Evolutionary conservation across 2,329 filamentous ascomycete species (phyloP), one percentile per base, ranked within the genome.

Genomic region (Paracamarosporium sp.): DNA sequence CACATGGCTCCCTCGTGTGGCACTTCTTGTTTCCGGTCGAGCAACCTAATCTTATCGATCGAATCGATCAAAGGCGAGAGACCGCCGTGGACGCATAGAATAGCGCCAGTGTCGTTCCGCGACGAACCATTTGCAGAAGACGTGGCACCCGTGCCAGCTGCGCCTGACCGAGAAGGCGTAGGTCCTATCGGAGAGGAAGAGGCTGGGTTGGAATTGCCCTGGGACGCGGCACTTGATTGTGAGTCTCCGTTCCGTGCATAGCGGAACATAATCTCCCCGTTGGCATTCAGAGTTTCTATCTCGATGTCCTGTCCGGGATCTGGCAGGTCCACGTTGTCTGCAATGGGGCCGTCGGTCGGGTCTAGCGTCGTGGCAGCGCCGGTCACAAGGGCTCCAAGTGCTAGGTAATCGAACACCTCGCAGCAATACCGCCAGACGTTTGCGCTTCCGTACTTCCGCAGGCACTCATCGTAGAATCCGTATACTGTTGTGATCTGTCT

Each of bases 1-100:
- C 95, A 99, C 95, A 99, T 99, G 73, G 95, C 93, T 55, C 95
- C 95, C 80, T 99, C 95, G 73, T 99, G 95, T 0, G 95, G 95
- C 0, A 99, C 95, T 80, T 99, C 95, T 79, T 99, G 95, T 78
- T 98, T 98, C 27, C 70, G 88, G 76, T 99, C 96, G 22, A 99
- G 86, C 13, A 98, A 83, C 22, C 95, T 87, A 74, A 99, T 99
- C 79, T 97, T 97, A 75, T 99, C 94, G 45, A 99, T 90, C 24
- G 88, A 92, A 75, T 98, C 93, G 58, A 99, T 91, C 11, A 97
- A 82, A 1, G 95, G 95, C 22, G 90, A 95, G 7, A 99, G 82
- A 2, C 95, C 95, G 56, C 95, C 95, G 75, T 99, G 95, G 0
- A 99, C 95, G 73, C 95, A 99, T 9, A 99, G 86, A 5, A 99